Conservation (phyloP, 805 yeast genomes). For the Metschnikowia santaceciliae region DNA sequence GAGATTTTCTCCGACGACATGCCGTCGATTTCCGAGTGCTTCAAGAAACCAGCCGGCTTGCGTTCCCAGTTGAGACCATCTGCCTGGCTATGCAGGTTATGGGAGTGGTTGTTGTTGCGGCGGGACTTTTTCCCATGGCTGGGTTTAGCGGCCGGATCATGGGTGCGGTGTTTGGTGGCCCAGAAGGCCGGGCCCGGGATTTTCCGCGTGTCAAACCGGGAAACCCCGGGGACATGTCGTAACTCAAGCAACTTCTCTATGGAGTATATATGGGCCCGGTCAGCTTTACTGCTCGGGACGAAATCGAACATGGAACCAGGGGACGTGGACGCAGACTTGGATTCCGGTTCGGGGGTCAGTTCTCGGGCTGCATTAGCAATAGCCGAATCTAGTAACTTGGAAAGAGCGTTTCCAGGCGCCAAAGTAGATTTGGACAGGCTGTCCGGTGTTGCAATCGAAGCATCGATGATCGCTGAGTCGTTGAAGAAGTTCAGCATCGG, state of each 20-base stretch:
- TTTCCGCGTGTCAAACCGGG: constrained; percentile 24
- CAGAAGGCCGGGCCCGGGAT: constrained; percentile 51
- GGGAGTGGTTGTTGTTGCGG: constrained; percentile 12
- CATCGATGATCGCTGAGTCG: constrained; percentile 18
- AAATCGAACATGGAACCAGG: constrained; percentile 9
- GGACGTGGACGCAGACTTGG: constrained; percentile 7
- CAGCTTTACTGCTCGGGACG: constrained; percentile 13
- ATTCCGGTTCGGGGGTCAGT: constrained; percentile 33
- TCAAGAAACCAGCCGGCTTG: constrained; percentile 19
- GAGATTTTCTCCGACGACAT: constrained; percentile 32
- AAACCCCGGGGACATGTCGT: constrained; percentile 33
- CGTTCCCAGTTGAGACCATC: constrained; percentile 32
- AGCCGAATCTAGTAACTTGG: constrained; percentile 42
- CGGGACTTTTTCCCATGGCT: constrained; percentile 16
- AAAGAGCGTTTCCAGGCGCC: constrained; percentile 36
- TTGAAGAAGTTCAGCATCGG: constrained; percentile 6
- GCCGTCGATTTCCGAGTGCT: constrained; percentile 25
- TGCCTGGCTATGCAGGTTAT: constrained; percentile 7
- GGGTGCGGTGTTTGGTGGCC: constrained; percentile 30
- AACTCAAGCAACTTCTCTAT: constrained; percentile 29
- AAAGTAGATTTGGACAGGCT: constrained; percentile 5
- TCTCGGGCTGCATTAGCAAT: constrained; percentile 47
- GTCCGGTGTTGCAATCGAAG: constrained; percentile 10
- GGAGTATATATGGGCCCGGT: constrained; percentile 20
- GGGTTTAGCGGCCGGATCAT: neutral